A percentile compares a stretch with the other conserved stretches of the same genome.
Conservation (phyloP, 2,329 filamentous ascomycete species). For the Cryphonectria naterciae region DNA sequence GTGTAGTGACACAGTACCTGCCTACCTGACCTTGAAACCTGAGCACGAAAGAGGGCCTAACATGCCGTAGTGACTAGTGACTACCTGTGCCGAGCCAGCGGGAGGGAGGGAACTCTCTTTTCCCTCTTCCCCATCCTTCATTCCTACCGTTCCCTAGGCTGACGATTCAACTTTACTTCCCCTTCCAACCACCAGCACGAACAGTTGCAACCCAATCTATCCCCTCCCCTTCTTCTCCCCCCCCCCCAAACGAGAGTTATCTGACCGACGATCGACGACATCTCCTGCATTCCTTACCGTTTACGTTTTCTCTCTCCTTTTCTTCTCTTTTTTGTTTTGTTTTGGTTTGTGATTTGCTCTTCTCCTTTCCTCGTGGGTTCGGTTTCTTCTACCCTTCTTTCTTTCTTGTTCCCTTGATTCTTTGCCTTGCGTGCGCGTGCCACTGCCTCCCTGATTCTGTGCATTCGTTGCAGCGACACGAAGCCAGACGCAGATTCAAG, state of each 20-base stretch:
- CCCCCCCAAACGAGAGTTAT: background rate
- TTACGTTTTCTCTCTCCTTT: conserved; percentile 1
- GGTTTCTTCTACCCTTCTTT: background rate
- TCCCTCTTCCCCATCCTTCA: background rate
- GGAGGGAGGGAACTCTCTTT: background rate
- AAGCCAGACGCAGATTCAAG: background rate
- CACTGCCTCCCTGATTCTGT: background rate
- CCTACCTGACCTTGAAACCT: conserved; percentile 1
- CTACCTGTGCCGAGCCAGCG: background rate
- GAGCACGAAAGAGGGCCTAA: background rate
- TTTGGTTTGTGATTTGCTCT: background rate
- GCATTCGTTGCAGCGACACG: background rate
- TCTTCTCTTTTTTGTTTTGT: background rate
- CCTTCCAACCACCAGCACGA: conserved; percentile 1
- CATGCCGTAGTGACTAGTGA: too few relatives aligned
- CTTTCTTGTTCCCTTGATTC: background rate
- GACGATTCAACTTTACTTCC: conserved; percentile 6
- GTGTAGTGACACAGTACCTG: background rate
- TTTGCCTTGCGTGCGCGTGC: background rate
- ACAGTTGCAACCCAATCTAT: background rate
- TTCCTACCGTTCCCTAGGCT: conserved; percentile 10
- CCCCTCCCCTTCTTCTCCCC: conserved; percentile 6
- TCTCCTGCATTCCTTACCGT: conserved; percentile 10
- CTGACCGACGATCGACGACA: conserved; percentile 22
- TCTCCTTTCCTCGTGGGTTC: background rate